Base-by-base conservation (phyloP, 2,329 filamentous ascomycete species). In the Fusarium nurragi region DNA sequence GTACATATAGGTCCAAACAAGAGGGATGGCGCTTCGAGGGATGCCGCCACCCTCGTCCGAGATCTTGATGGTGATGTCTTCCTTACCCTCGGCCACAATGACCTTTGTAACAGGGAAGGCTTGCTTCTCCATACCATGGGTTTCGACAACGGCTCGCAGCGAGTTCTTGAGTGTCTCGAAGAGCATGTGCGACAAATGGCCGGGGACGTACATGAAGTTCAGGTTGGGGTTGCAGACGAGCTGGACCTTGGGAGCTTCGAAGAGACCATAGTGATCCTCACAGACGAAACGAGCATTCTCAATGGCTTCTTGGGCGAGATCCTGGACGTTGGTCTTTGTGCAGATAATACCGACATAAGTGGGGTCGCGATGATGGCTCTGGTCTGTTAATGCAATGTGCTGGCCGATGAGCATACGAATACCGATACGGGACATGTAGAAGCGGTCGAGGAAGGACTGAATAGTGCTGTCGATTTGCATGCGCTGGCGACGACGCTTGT, bases 1-100 rank as follows among this genome's bases (percentile, higher is more conserved):
- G 78, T 99, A 99, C 95, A 98, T 99, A 78, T 99, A 99, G 13
- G 95, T 99, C 95, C 95, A 99, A n/a, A 98, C 95, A 14, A 99
- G 85, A 6, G 95, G 95, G 65, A 99, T 98, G 49, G 93, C 88
- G 71, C 91, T 96, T 72, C 95, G 84, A 1, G 95, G 93, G 50
- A 99, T 98, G 63, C 95, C 95, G 65, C 95, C 95, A 58, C 95
- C 95, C 79, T 99, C 95, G 76, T 99, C 95, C 6, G 91, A 92
- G 71, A 99, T 91, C 80, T 99, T 99, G 82, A 99, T 97, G 6
- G 95, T 99, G 73, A 99, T 99, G 74, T 99, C 95, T 79, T 99
- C 95, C 76, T 95, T 94, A 57, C 95, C 95, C 79, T 99, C 94
- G 28, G 95, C 95, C 26, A 99, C 93, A 61, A 99, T 97, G 50